Evolutionary conservation across 2,329 filamentous ascomycete genomes (phyloP).

Genomic region (Diaporthe citri): DNA sequence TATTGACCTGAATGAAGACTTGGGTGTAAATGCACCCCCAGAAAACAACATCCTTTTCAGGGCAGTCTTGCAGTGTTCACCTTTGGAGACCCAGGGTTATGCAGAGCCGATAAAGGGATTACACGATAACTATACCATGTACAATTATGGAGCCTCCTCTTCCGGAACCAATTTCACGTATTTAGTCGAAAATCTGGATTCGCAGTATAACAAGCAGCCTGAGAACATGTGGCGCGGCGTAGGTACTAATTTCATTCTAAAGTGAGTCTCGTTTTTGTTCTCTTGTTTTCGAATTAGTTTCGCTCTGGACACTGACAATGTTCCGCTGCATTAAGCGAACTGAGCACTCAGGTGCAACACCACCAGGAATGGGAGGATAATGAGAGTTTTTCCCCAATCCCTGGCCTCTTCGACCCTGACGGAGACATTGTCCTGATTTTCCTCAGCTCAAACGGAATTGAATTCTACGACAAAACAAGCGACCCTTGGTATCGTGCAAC

Average conservation of each 20-base stretch:
- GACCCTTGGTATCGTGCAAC: slow-evolving; percentile 39
- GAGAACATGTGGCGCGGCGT: not conserved
- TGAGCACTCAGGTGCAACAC: not conserved
- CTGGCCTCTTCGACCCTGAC: not conserved
- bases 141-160: slow-evolving; percentile 15
- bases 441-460: slow-evolving; percentile 23
- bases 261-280: too few relatives aligned
- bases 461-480: not conserved
- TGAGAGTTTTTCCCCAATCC: not conserved
- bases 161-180: not conserved
- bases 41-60: slow-evolving; percentile 39
- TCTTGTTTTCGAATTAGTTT: too few relatives aligned
- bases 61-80: slow-evolving; percentile 17
- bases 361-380: not conserved
- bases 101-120: not conserved
- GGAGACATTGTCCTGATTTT: slow-evolving; percentile 28
- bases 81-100: slow-evolving; percentile 26
- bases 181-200: not conserved
- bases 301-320: not conserved
- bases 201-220: not conserved
- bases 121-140: slow-evolving; percentile 17
- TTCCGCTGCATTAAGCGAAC: not conserved
- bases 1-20: slow-evolving; percentile 40
- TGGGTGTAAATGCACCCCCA: slow-evolving; percentile 42
- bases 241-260: not conserved